Evolutionary conservation across 768 basidiomycete genomes (phyloP), one percentile per base, ranked within the genome.

Genomic region (Termitomyces sp.): DNA sequence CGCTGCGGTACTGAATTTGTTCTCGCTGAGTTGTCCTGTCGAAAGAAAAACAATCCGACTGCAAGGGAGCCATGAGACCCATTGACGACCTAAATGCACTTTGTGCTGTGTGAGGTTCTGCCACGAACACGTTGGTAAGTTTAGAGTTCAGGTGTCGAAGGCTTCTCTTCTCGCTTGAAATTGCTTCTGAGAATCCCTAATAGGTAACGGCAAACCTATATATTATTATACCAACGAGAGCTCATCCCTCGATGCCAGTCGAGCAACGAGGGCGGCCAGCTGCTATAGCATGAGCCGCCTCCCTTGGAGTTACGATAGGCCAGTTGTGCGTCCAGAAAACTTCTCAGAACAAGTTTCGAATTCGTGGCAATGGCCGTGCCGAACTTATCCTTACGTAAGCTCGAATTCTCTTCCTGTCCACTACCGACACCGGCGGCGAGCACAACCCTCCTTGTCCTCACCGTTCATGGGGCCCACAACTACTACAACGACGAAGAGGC

Each of bases 401-500:
- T 50, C 16, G 33, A 43, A 59, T 55, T 61, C 60, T 59, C 53
- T 56, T 59, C 58, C 51, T 30, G 51, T 57, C 39, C 48, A 37
- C 50, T 32, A 59, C 56, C 55, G 52, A 59, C 55, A 58, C 48
- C 48, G 37, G 55, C 59, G 55, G 46, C 50, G 53, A 66, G 56
- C 60, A 59, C 43, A 44, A 37, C 27, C 40, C 32, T 43, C 44
- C n/a, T 53, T 57, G 46, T 61, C 53, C 37, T 52, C 53, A 24
- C 44, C 53, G 20, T 50, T 39, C 48, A 73, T 71, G 71, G 61
- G 59, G 53, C 62, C 67, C 49, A 62, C 66, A 30, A 64, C 75
- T 26, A 63, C 71, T 48, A 91, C 63, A 36, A 60, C 76, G 27
- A 64, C 70, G 50, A 91, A 91, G 74, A 81, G 90, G 58, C 74